These are phyloP conservation scores for Alternaria rosae DNA, from an alignment of 2,329 filamentous ascomycete genomes.

Conservation along the genomic window DNA sequence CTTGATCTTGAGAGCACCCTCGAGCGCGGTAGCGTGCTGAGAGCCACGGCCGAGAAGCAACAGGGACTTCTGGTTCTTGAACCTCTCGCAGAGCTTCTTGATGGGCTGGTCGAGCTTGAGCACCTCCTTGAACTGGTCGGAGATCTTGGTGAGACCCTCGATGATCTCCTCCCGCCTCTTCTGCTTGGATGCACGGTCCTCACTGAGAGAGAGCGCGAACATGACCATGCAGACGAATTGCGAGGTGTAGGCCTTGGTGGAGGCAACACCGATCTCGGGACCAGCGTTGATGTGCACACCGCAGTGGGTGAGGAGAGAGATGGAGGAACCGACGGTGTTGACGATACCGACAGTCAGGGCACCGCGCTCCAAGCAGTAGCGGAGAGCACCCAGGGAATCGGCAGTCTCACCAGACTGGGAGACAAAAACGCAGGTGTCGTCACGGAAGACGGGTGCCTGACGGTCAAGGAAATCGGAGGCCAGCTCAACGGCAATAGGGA, in stretches of 20 bases:
- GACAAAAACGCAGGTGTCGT: slow-evolving; percentile 98
- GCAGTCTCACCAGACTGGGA: slow-evolving; percentile 99
- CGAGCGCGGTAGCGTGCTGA: slow-evolving; percentile 95
- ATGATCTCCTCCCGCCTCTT: slow-evolving; percentile 95
- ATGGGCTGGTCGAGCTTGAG: slow-evolving; percentile 91
- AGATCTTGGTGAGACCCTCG: slow-evolving; percentile 86
- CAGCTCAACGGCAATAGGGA: slow-evolving; percentile 95
- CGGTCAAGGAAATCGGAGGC: slow-evolving; percentile 98
- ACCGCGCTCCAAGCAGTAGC: slow-evolving; percentile 97
- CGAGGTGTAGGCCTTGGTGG: slow-evolving; percentile 98
- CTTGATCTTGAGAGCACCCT: slow-evolving; percentile 98
- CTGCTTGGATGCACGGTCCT: slow-evolving; percentile 95
- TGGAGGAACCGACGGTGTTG: slow-evolving; percentile 97
- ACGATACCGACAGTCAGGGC: slow-evolving; percentile 97
- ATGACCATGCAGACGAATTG: slow-evolving; percentile 99
- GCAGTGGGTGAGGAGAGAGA: slow-evolving; percentile 98
- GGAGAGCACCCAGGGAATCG: slow-evolving; percentile 94
- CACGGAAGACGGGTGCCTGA: slow-evolving; percentile 96
- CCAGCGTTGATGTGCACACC: slow-evolving; percentile 99
- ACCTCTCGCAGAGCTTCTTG: slow-evolving; percentile 91
- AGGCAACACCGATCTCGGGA: slow-evolving; percentile 97
- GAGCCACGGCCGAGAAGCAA: slow-evolving; percentile 92
- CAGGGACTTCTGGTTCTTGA: slow-evolving; percentile 97
- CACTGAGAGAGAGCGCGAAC: slow-evolving; percentile 95
- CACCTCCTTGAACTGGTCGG: slow-evolving; percentile 89